Evolutionary conservation across 148 eudicot genomes (phyloP), one percentile per base, ranked within the genome.

Genomic region (Tetragonia tetragonoides): DNA sequence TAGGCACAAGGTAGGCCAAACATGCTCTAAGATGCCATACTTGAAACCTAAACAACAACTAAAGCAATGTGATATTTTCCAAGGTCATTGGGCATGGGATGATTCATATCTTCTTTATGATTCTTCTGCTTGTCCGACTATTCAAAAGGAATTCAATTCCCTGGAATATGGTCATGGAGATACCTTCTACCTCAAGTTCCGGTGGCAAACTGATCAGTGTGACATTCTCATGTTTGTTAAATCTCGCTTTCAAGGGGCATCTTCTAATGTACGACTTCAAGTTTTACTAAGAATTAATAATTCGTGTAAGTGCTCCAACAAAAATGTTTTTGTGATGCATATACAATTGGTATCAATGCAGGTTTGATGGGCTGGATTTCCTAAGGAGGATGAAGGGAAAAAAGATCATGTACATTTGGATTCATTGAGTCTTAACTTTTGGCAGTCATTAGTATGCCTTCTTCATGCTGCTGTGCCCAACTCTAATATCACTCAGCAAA

Each of bases 391-490:
- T 76, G 76, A 84, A 42, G 23, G 92, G 92, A 0, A 89, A 87
- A 79, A 87, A 81, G 70, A 83, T 89, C 18, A 85, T 89, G 89
- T 89, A 83, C 64, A 57, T 89, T 38, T 89, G 92, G 92, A 89
- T 77, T 87, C 92, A 49, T n/a, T 89, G 0, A 89, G 90, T 64
- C 72, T 77, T 4, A 86, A 89, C 70, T 73, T 78, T n/a, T 89
- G 86, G 86, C 83, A 85, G 20, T 89, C 92, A 34, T 59, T 89
- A 14, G 70, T 82, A 1, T 89, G 92, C 78, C 73, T 89, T 9
- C 83, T 89, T 64, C 82, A 85, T 72, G 81, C 83, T 69, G 80
- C 84, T n/a, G 77, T 66, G 17, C 86, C 86, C 8, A 78, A 64
- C 53, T 76, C 80, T 56, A 72, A 77, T 6, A 77, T 81, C 24